A percentile compares a stretch with the other conserved stretches of the same genome.
These are phyloP conservation scores for Colletotrichum australisinense DNA, from an alignment of 2,329 filamentous ascomycete genomes.

Conservation along the genomic window DNA sequence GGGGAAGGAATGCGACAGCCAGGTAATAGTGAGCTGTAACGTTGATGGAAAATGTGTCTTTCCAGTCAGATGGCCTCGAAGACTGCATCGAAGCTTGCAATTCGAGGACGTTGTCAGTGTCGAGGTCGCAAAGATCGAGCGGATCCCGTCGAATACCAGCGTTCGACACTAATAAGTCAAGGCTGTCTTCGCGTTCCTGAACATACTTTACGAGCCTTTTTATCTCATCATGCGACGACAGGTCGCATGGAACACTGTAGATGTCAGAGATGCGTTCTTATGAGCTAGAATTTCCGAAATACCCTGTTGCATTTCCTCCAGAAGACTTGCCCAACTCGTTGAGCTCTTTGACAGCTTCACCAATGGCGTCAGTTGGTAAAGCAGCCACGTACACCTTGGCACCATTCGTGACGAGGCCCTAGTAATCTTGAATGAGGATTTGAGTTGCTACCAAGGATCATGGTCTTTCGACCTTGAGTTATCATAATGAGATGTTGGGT, in stretches of 20 bases:
- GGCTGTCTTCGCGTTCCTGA: not conserved
- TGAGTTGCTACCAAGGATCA: too few species aligned
- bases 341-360: not conserved
- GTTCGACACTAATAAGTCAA: slow-evolving; percentile 3
- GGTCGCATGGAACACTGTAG: not conserved
- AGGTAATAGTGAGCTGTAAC: slow-evolving; percentile 62
- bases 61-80: slow-evolving; percentile 54
- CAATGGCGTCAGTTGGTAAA: not conserved
- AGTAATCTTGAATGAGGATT: too few species aligned
- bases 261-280: not conserved
- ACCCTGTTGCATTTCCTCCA: not conserved
- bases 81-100: slow-evolving; percentile 61
- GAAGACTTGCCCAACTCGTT: not conserved
- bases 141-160: slow-evolving; percentile 39
- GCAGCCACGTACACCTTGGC: slow-evolving; percentile 6
- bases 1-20: slow-evolving; percentile 56
- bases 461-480: too few species aligned
- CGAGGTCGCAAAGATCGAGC: slow-evolving; percentile 53
- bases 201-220: not conserved
- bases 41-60: slow-evolving; percentile 58
- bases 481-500: too few species aligned
- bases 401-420: slow-evolving; percentile 8
- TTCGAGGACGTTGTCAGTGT: slow-evolving; percentile 52
- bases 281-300: not conserved
- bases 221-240: not conserved